These are phyloP conservation scores for Chlorella ohadii DNA, from an alignment of 139 green algal species.

Conservation along the genomic window DNA sequence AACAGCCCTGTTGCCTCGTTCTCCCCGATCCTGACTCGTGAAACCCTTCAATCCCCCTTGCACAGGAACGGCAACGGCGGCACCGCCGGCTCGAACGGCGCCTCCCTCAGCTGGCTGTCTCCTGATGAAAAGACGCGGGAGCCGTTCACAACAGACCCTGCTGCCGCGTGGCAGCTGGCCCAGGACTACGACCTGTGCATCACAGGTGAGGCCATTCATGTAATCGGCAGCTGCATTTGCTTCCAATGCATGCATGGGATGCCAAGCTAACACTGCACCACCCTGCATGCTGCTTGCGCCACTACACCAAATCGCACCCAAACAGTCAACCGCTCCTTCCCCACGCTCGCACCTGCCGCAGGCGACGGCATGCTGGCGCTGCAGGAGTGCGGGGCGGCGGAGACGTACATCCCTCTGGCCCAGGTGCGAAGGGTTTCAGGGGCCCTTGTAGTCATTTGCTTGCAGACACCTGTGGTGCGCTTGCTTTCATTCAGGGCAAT, in stretches of 20 bases:
- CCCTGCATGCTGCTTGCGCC: too few species aligned
- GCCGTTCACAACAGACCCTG: conserved; percentile 55
- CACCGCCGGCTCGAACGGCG: neutral
- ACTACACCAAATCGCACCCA: too few species aligned
- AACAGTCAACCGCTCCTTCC: neutral
- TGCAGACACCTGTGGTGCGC: too few species aligned
- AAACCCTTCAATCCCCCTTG: neutral
- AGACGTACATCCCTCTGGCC: conserved; percentile 70
- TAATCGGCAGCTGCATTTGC: too few species aligned
- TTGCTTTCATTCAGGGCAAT: too few species aligned
- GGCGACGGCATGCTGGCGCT: conserved; percentile 80
- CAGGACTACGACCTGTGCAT: conserved; percentile 90
- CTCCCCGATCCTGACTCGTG: neutral
- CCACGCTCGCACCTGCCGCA: neutral
- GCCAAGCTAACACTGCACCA: neutral
- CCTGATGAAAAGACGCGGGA: conserved; percentile 28
- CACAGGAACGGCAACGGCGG: neutral
- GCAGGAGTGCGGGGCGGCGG: conserved; percentile 52
- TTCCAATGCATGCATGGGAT: neutral
- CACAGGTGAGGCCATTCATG: conserved; percentile 65
- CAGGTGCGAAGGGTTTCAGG: too few species aligned
- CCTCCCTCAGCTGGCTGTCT: conserved; percentile 21
- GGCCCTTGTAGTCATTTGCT: too few species aligned
- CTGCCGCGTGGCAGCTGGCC: conserved; percentile 72
- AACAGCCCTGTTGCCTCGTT: neutral